Evolutionary conservation across 1,284 basidiomycete species (phyloP), one percentile per base, ranked within the genome.

Genomic region (Malassezia cuniculi): DNA sequence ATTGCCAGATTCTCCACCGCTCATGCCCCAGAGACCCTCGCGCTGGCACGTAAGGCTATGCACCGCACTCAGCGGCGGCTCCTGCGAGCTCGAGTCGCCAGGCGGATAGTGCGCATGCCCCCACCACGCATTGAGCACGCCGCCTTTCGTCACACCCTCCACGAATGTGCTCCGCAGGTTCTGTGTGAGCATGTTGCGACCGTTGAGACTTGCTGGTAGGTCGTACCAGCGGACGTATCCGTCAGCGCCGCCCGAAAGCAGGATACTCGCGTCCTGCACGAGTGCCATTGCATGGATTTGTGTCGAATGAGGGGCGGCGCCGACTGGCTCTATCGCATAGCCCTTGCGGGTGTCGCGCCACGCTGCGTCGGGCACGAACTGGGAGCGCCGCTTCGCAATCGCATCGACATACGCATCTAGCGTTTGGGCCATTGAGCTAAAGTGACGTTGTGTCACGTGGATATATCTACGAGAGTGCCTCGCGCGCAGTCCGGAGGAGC

Each of bases 211-310:
- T 17, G 80, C 69, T 69, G 85, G 89, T 36, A 90, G 77, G 68
- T 95, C 87, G 70, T 93, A 94, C 69, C 85, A 78, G 27, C 89
- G 78, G 31, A 95, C 80, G 57, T 85, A 87, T 8, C 89, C 89
- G 68, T 95, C 89, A 47, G 87, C 80, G 8, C 84, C 85, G 27
- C 87, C 89, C 4, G 86, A 86, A 31, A 94, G 70, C 10, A 94
- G 73, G 60, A 89, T 85, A 18, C 81, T 78, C 73, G 85, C 79
- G 68, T 89, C 93, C n/a, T 76, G 69, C 0, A 84, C 84, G 4
- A 82, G 73, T 2, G 85, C 80, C 16, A 94, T 76, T 10, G 82
- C 76, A 69, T 93, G 84, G 0, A 85, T 85, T 3, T 85, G 80
- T 3, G 77, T 76, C 1, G 85, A 84, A 54, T 93, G 83, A 1